Percentiles rank a stretch among this genome's conserved stretches.
phyloP scores from a whole-genome alignment of 2,329 filamentous ascomycete species.

The Clarireedia homoeocarpa region DNA sequence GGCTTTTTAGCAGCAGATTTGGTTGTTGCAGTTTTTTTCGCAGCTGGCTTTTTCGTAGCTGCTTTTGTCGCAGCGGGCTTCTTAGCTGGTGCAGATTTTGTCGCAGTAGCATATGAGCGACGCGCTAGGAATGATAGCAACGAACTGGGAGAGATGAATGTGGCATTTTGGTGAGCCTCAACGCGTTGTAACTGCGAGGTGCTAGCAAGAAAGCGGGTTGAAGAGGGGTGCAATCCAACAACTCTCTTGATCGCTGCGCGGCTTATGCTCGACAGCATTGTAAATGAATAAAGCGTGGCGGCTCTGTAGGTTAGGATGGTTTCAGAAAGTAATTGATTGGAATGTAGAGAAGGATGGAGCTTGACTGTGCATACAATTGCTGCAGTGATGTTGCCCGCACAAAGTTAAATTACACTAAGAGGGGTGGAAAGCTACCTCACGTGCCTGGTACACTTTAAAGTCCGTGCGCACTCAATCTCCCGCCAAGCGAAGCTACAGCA shows the following conservation, averaged over 20 bases:
- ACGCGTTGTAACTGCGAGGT: conserved; percentile 23
- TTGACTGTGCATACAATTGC: not conserved
- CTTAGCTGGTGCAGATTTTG: conserved; percentile 15
- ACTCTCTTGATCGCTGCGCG: conserved; percentile 26
- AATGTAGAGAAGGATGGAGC: not conserved
- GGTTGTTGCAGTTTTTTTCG: conserved; percentile 4
- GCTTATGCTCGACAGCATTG: conserved; percentile 29
- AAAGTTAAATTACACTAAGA: not conserved
- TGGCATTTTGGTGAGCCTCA: conserved; percentile 11
- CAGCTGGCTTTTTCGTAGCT: not conserved
- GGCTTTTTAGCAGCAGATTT: not conserved
- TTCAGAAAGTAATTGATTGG: not conserved
- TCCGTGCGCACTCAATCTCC: not conserved
- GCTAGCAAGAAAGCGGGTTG: conserved; percentile 20
- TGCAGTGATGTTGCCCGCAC: not conserved
- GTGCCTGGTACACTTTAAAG: not conserved
- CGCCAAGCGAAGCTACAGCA: too few relatives aligned
- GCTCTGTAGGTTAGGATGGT: not conserved
- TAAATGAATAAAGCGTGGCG: not conserved
- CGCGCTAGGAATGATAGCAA: conserved; percentile 3
- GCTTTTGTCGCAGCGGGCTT: conserved; percentile 16
- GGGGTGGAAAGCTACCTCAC: not conserved
- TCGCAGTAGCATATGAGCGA: conserved; percentile 23
- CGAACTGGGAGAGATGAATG: conserved; percentile 11
- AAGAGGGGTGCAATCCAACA: conserved; percentile 19